Conservation (phyloP, 2,329 filamentous ascomycete genomes). For the Apiospora hydei region DNA sequence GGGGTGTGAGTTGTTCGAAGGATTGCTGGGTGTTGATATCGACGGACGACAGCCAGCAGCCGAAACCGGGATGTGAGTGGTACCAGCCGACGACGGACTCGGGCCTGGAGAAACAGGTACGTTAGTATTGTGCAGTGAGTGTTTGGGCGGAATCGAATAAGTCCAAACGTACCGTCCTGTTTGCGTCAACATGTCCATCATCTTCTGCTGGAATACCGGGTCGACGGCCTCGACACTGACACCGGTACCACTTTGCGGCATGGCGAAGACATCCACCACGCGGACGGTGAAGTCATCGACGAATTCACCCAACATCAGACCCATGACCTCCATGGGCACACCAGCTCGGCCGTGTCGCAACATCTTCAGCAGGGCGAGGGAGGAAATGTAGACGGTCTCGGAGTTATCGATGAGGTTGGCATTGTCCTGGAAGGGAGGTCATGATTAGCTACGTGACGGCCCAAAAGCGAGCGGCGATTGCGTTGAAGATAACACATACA, state of each 20-base stretch:
- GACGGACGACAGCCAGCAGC: constrained; percentile 98
- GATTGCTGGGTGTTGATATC: constrained; percentile 99
- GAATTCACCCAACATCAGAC: constrained; percentile 97
- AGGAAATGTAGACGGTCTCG: constrained; percentile 99
- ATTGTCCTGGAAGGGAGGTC: constrained; percentile 72
- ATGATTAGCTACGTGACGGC: neutral
- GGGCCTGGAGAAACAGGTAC: constrained; percentile 62
- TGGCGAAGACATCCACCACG: constrained; percentile 98
- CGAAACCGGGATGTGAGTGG: constrained; percentile 98
- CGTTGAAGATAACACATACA: constrained; percentile 52
- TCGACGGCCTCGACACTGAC: constrained; percentile 99
- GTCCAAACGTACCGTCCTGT: constrained; percentile 78
- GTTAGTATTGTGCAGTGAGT: neutral
- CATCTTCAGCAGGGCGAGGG: constrained; percentile 97
- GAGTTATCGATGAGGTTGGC: constrained; percentile 95
- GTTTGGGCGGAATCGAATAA: too few relatives aligned
- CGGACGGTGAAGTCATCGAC: constrained; percentile 99
- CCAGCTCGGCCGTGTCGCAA: constrained; percentile 94
- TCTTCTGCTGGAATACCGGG: constrained; percentile 98
- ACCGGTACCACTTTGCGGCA: constrained; percentile 98
- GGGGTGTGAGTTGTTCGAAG: constrained; percentile 97
- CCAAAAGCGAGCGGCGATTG: neutral
- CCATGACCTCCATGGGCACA: constrained; percentile 99
- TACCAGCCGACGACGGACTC: constrained; percentile 99
- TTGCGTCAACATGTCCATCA: constrained; percentile 99